Evolutionary conservation across 1,284 basidiomycete genomes (phyloP), one percentile per base, ranked within the genome.

Genomic region (Trichosporon sp.): DNA sequence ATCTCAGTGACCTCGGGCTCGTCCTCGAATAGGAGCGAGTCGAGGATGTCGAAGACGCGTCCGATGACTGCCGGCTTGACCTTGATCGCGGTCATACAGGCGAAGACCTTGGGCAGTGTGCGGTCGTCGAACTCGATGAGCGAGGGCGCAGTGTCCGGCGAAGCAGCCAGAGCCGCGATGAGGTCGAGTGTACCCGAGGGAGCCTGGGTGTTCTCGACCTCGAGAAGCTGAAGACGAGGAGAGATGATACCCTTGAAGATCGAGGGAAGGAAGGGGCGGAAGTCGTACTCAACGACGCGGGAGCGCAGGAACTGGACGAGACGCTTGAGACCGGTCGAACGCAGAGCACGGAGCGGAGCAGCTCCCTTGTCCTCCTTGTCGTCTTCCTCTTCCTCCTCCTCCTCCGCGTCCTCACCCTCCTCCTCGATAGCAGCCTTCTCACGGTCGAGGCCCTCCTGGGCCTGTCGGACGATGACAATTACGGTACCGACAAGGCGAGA

Each of bases 161-260:
- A 86, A 8, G 86, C 81, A 0, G 92, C 89, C 91, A 96, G 97
- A 2, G 89, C 86, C 72, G 90, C 88, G 81, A 98, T 92, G 1
- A 99, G 86, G 43, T 97, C 93, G 54, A 99, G 86, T 35, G 98
- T 86, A 0, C 94, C 91, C 0, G 95, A 96, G 0, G 96, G 94
- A 0, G 93, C 89, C 83, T 99, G 96, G 0, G 92, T 93, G 78
- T 96, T 98, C 83, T 99, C 96, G 65, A 86, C 86, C 70, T 92
- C 90, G 26, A 99, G 87, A 4, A 86, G 84, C 0, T 88, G 85
- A 32, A 99, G 86, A 19, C 96, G 91, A 0, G 96, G 95, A 0
- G 91, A 90, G 77, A 99, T 91, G 82, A 94, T 88, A 0, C 88
- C 84, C 1, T 86, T 75, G 84, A 94, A 97, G 11, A 91, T 87